These are phyloP conservation scores for Poterioochromonas sp. DNA, from an alignment of 352 stramenopile species.

Conservation along the genomic window DNA sequence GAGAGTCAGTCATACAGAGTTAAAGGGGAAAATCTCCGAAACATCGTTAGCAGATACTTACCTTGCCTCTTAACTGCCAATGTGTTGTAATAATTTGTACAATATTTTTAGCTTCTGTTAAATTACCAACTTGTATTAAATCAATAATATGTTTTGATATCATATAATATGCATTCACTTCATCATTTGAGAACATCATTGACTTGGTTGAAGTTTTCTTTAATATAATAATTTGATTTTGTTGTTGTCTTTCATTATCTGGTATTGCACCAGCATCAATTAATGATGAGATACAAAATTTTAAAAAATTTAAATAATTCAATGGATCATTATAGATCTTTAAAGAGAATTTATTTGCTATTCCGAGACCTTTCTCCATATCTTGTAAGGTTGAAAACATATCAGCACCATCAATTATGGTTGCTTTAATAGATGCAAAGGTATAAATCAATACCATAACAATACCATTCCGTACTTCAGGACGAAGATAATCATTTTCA, in stretches of 20 bases:
- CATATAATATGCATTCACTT: background rate
- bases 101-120: background rate
- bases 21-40: background rate
- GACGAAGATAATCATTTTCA: conserved; percentile 6
- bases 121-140: background rate
- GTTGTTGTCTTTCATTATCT: conserved; percentile 22
- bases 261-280: conserved; percentile 19
- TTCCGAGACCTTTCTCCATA: conserved; percentile 5
- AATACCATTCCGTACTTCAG: conserved; percentile 25
- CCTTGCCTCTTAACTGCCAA: conserved; percentile 9
- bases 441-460: conserved; percentile 6
- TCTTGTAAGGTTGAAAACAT: conserved; percentile 22
- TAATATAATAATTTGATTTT: background rate
- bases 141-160: background rate
- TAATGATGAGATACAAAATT: background rate
- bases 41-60: background rate
- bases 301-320: conserved; percentile 14
- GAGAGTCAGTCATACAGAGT: background rate
- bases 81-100: background rate
- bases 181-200: too few relatives aligned
- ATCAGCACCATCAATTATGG: background rate
- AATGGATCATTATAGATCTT: conserved; percentile 32
- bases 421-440: background rate
- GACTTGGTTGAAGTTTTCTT: too few relatives aligned
- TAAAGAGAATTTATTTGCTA: conserved; percentile 13